Evolutionary conservation across 441 rosid species (phyloP).

Genomic region (Aquilaria agallochum): DNA sequence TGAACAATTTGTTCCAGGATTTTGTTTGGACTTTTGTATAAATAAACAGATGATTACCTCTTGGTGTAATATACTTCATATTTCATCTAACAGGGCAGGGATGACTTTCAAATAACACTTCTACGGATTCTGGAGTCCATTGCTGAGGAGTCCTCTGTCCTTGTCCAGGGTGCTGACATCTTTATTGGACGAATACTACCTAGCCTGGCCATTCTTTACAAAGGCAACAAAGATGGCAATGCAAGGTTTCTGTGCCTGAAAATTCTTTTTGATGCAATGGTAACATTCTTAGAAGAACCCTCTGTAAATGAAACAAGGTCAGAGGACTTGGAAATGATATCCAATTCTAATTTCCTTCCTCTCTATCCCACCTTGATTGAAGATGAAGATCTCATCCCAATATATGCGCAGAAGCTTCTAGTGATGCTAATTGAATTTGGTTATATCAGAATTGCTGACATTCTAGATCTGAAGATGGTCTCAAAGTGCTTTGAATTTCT

Average conservation of each 20-base stretch:
- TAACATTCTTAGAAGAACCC: conserved; percentile 66
- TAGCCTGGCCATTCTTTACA: conserved; percentile 69
- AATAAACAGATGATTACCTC: too few relatives aligned
- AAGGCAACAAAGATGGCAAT: conserved; percentile 90
- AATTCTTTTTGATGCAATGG: conserved; percentile 82
- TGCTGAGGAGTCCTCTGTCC: conserved; percentile 60
- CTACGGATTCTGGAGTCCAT: conserved; percentile 77
- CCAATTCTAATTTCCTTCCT: conserved; percentile 85
- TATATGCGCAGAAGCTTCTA: conserved; percentile 93
- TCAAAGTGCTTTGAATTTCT: conserved; percentile 92
- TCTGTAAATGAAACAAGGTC: conserved; percentile 41
- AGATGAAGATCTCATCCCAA: conserved; percentile 98
- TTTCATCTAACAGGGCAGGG: conserved; percentile 63
- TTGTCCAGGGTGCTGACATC: conserved; percentile 52
- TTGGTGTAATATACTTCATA: too few relatives aligned
- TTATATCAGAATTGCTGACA: conserved; percentile 70
- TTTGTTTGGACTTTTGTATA: too few relatives aligned
- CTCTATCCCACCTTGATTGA: conserved; percentile 85
- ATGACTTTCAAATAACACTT: conserved; percentile 91
- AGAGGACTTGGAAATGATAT: conserved; percentile 62
- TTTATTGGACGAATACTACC: conserved; percentile 74
- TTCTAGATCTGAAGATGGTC: conserved; percentile 75
- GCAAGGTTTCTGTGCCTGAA: conserved; percentile 95
- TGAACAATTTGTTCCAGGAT: too few relatives aligned
- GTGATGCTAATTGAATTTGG: conserved; percentile 84